phyloP scores from a whole-genome alignment of 805 yeast species.

The Kluyveromyces lactis region DNA sequence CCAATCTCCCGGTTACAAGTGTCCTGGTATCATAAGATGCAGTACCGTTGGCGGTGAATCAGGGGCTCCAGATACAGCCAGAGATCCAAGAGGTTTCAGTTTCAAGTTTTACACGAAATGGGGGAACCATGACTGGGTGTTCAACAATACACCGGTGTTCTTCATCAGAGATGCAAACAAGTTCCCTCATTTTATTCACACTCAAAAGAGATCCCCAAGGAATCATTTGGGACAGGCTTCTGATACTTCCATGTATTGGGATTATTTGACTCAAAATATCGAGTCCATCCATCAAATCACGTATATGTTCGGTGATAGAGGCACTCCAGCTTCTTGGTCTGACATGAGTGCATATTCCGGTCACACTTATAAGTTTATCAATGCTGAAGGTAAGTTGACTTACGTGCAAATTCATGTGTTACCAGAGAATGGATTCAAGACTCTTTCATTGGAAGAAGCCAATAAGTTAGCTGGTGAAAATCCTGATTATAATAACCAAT shows the following conservation, averaged over 20 bases:
- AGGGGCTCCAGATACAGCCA: slow-evolving; percentile 74
- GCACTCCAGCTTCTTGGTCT: slow-evolving; percentile 47
- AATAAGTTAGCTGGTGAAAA: slow-evolving; percentile 37
- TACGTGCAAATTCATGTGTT: slow-evolving; percentile 50
- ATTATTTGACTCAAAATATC: slow-evolving; percentile 45
- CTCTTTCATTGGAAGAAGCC: slow-evolving; percentile 39
- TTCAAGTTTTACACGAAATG: slow-evolving; percentile 75
- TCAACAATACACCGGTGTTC: slow-evolving; percentile 80
- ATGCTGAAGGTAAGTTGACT: slow-evolving; percentile 39
- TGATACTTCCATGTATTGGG: slow-evolving; percentile 52
- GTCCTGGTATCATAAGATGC: slow-evolving; percentile 40
- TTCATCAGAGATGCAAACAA: slow-evolving; percentile 70
- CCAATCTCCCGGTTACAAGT: slow-evolving; percentile 34
- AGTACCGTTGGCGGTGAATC: slow-evolving; percentile 84
- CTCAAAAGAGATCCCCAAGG: slow-evolving; percentile 77
- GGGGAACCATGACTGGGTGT: slow-evolving; percentile 78
- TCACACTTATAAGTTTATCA: slow-evolving; percentile 52
- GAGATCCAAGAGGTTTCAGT: slow-evolving; percentile 85
- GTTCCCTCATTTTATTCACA: slow-evolving; percentile 83
- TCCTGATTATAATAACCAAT: slow-evolving; percentile 41
- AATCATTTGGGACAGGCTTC: slow-evolving; percentile 33
- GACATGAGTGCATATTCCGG: slow-evolving; percentile 58
- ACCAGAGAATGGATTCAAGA: slow-evolving; percentile 44
- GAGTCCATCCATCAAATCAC: slow-evolving; percentile 52
- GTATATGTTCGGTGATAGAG: slow-evolving; percentile 51